Base-by-base conservation (phyloP, 129 eudicot species). In the Mikania micrantha region DNA sequence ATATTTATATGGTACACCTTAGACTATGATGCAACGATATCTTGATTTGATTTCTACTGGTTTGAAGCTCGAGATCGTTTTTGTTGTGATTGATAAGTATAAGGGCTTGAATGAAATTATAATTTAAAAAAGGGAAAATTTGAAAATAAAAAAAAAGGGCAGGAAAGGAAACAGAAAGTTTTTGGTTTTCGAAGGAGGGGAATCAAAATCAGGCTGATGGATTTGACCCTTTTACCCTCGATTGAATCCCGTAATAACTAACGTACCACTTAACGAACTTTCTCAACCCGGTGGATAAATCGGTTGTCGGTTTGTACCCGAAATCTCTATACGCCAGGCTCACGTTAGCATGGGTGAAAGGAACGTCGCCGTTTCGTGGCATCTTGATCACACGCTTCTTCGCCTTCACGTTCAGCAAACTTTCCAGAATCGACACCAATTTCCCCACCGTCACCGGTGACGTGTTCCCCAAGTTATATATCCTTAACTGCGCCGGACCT, bases 311-410 rank as follows among this genome's bases (percentile, higher is more conserved):
- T 58, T 85, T 85, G 54, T 88, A 88, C 75, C 91, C 95, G 72
- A 88, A 85, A 11, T 88, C 95, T 9, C 41, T 82, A 7, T 75
- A 73, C 0, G 95, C 95, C 74, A 80, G 70, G 68, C 84, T 85
- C 13, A 88, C 88, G 57, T 88, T 88, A 22, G 95, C 95, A 31
- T 88, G 95, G 5, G 95, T 88, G 62, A 22, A 88, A 0, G 95
- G 95, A 34, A 88, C 95, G 84, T 88, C 95, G 39, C 95, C 95
- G 82, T 88, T 88, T 75, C 88, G 76, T 6, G 95, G 95, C 95
- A 88, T 88, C 73, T 78, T 76, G 25, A 88, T 82, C 74, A 88
- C 91, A 62, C 80, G 84, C 80, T 88, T 88, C 56, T 85, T 88
- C 3, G 95, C 95, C 80, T 88, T 88, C 2, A 88, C 86, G 27